phyloP scores from a whole-genome alignment of 257 asterid genomes.

The Fraxinus anomala region DNA sequence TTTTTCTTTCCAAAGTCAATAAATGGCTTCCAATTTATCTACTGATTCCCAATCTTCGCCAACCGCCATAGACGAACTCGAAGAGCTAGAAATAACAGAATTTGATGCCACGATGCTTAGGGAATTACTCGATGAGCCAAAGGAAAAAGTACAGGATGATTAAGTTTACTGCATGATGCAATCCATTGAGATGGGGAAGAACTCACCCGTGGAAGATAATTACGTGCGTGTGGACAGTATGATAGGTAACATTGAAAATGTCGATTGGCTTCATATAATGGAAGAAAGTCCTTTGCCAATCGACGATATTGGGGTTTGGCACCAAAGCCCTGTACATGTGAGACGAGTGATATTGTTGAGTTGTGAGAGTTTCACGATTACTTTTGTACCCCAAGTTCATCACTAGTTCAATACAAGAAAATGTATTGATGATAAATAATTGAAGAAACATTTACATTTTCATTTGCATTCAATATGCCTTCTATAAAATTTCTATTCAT shows the following conservation, averaged over 20 bases:
- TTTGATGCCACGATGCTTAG: conserved; percentile 36
- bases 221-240: too few relatives aligned
- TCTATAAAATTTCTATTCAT: too few relatives aligned
- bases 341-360: conserved; percentile 31
- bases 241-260: too few relatives aligned
- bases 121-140: conserved; percentile 42
- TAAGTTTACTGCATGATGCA: neutral
- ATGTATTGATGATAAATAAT: neutral
- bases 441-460: neutral
- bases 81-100: conserved; percentile 20
- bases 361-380: conserved; percentile 19
- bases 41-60: too few relatives aligned
- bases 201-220: too few relatives aligned
- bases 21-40: too few relatives aligned
- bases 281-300: too few relatives aligned
- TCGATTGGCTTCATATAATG: too few relatives aligned
- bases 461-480: too few relatives aligned
- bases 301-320: conserved; percentile 17
- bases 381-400: neutral
- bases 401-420: neutral
- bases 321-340: conserved; percentile 32
- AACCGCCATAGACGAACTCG: too few relatives aligned
- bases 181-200: too few relatives aligned
- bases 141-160: conserved; percentile 15
- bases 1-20: too few relatives aligned